Conservation (phyloP, 192 early-diverging fungal genomes). For the Backusella psychrophila region DNA sequence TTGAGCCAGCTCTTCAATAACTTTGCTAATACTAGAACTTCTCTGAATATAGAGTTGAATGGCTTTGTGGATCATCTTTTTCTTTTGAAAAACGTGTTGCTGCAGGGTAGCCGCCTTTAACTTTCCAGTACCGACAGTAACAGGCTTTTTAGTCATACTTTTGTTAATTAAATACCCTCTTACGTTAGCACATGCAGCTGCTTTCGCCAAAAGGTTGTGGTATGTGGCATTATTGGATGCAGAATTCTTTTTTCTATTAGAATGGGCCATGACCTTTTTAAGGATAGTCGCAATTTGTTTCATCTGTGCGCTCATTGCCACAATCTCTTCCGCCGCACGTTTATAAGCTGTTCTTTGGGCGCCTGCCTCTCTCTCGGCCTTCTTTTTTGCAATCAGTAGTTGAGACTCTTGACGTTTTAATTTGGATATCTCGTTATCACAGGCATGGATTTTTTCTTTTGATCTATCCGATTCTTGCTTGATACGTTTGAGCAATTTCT, state of each 20-base stretch:
- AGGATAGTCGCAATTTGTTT: conserved; percentile 5
- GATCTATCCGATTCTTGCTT: conserved; percentile 27
- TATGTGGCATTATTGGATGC: neutral
- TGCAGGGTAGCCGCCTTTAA: conserved; percentile 15
- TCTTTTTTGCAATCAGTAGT: conserved; percentile 7
- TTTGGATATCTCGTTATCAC: conserved; percentile 11
- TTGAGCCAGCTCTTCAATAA: neutral
- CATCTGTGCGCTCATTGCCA: neutral
- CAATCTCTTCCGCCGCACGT: conserved; percentile 7
- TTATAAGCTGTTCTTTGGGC: conserved; percentile 11
- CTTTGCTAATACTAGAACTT: neutral
- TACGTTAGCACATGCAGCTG: conserved; percentile 14
- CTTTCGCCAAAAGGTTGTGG: conserved; percentile 12
- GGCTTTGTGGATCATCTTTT: neutral
- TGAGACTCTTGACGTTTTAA: conserved; percentile 12
- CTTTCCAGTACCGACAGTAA: neutral
- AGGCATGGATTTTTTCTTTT: conserved; percentile 1
- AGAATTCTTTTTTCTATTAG: neutral
- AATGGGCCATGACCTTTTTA: neutral
- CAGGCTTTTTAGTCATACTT: neutral
- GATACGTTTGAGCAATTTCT: conserved; percentile 21
- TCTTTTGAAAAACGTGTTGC: conserved; percentile 16
- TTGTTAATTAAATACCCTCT: conserved; percentile 12
- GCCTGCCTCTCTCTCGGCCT: conserved; percentile 7
- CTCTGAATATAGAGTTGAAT: neutral